A percentile compares a stretch with the other conserved stretches of the same genome.
These are phyloP conservation scores for Mycena rebaudengoi DNA, from an alignment of 768 basidiomycete genomes.

Conservation along the genomic window DNA sequence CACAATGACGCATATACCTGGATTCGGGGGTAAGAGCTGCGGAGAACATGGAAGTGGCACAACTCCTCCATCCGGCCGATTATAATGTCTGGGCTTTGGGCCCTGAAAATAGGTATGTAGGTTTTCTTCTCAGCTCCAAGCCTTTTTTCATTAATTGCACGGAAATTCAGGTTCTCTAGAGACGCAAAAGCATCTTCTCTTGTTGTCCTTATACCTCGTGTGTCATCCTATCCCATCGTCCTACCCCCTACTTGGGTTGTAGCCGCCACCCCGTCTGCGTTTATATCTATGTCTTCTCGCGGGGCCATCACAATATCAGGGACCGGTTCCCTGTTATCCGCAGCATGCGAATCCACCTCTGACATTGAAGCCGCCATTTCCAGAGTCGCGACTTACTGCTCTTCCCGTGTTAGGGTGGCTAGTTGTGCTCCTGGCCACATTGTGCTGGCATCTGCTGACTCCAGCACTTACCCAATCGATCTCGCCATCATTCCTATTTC, in stretches of 20 bases:
- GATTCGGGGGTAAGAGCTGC: conserved; percentile 1
- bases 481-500: conserved; percentile 15
- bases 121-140: neutral
- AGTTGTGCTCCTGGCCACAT: neutral
- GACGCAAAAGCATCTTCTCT: too few relatives aligned
- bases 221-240: conserved; percentile 20
- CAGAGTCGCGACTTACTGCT: conserved; percentile 23
- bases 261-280: conserved; percentile 36
- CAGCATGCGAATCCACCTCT: conserved; percentile 28
- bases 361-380: conserved; percentile 24
- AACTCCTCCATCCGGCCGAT: conserved; percentile 29
- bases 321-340: conserved; percentile 36
- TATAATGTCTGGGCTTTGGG: conserved; percentile 33
- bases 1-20: conserved; percentile 6
- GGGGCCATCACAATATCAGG: conserved; percentile 40
- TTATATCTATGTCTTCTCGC: conserved; percentile 33
- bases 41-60: conserved; percentile 28
- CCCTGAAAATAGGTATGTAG: conserved; percentile 33
- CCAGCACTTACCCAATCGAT: conserved; percentile 5
- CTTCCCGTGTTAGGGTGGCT: conserved; percentile 16
- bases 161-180: too few relatives aligned
- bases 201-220: conserved; percentile 43
- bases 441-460: conserved; percentile 21
- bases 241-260: conserved; percentile 39
- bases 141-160: too few relatives aligned